Base-by-base conservation (phyloP, 306 rosid genomes). In the Mucuna pruriens region DNA sequence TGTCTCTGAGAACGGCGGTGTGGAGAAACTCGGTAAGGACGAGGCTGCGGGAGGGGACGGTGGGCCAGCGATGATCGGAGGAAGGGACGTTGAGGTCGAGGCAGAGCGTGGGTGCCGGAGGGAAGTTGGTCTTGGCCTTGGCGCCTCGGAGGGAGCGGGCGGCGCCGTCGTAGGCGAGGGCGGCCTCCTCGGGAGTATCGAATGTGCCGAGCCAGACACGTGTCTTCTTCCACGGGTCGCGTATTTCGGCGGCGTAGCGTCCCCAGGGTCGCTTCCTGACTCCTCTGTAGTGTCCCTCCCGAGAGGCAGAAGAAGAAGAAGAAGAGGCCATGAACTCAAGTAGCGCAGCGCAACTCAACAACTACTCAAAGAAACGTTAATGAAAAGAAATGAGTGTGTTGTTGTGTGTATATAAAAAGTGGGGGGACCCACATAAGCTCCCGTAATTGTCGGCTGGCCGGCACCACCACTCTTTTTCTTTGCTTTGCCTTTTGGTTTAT, bases 181-280 rank as follows among this genome's bases (percentile, higher is more conserved):
- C 99, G 3, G 99, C 99, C 33, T 95, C 97, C 55, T 95, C 97
- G 0, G 99, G 98, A 0, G 99, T 95, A 74, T 95, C 99, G 63
- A 95, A 95, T 31, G 99, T 95, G 4, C 99, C 99, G 5, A 95
- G 36, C 99, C 99, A 95, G 11, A 95, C 99, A 17, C 99, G 85
- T 0, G 99, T 95, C 54, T 95, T 95, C 90, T 95, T 95, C 99
- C 99, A 95, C 0, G 99, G 99, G 51, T 95, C 99, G 2, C 99
- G 88, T 29, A 95, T 95, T 88, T 95, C 99, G 0, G 99, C 99
- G 0, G 99, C 99, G 83, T 95, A 95, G 16, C 99, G 91, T 1
- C 99, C 99, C 99, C 99, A 95, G 0, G 99, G 99, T 75, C 99
- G 77, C 96, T 95, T 95, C 2, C 99, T 51, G 0, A 95, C 99